Evolutionary conservation across 108 stramenopile genomes (phyloP), one percentile per base, ranked within the genome.

Genomic region (Discostella pseudostelligera): DNA sequence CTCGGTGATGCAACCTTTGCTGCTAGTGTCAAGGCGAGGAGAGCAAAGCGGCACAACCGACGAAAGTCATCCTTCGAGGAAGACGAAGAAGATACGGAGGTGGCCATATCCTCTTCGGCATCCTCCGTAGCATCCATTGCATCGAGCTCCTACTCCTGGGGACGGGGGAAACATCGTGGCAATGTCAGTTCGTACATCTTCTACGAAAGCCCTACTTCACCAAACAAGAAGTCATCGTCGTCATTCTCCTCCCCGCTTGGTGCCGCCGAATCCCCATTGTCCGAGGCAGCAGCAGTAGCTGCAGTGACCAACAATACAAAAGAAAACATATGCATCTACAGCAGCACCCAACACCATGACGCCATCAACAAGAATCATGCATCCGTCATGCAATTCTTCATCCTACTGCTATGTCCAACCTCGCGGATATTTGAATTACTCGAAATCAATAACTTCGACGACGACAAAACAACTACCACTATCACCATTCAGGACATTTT

Each of bases 371-470:
- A 1, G 0, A 20, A 47, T 20, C 7, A 16, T 20, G 21, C 21
- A 26, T 28, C 26, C 50, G 26, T 32, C 55, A 66, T 70, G 29
- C 50, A 63, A 7, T 77, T 77, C 56, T 77, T 77, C 44, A 56
- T 70, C 28, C 36, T 77, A 29, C 44, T 77, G 4, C 59, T 77
- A 0, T 69, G 68, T 55, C 76, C 76, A 8, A 44, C 50, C 39
- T 54, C 35, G 26, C 76, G 76, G 12, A 77, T 77, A 5, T 77
- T 77, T 48, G 76, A 77, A 61, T 39, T 77, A 22, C 39, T 77
- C 49, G 59, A 77, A 48, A 51, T 77, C 21, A 50, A 65, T 66
- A 49, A 62, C 20, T 45, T 44, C 24, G 11, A 20, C 37, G 55
- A 19, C 53, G 47, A 48, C 21, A 10, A 48, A 19, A 22, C 8